Conservation (phyloP, 192 early-diverging fungal species). For the Linnemannia schmuckeri region DNA sequence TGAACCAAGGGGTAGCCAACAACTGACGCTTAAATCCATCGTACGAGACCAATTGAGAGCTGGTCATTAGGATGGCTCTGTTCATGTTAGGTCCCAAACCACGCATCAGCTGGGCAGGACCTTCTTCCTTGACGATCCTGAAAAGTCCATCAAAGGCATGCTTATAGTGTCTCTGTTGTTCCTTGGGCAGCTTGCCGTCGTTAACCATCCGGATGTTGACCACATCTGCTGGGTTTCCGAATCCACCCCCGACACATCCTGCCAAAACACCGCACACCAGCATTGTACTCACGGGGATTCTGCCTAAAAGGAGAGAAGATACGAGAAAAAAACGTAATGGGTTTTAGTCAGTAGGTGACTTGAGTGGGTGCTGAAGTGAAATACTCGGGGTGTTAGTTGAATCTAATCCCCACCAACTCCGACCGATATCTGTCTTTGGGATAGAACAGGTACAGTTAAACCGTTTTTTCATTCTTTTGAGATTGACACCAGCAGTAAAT, state of each 20-base stretch:
- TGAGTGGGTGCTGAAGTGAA: not conserved
- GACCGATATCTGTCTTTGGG: not conserved
- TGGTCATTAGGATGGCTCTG: constrained; percentile 89
- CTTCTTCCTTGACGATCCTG: constrained; percentile 87
- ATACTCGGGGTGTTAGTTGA: not conserved
- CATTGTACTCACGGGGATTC: constrained; percentile 57
- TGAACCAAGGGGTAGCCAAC: constrained; percentile 66
- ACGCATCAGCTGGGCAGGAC: constrained; percentile 82
- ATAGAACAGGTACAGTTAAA: not conserved
- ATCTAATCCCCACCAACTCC: not conserved
- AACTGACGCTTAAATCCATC: constrained; percentile 84
- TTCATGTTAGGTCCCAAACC: constrained; percentile 92
- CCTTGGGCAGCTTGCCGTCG: constrained; percentile 76
- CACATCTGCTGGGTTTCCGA: constrained; percentile 85
- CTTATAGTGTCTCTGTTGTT: constrained; percentile 78
- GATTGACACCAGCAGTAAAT: not conserved
- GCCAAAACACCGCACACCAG: constrained; percentile 59
- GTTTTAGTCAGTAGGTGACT: not conserved
- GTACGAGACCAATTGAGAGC: constrained; percentile 80
- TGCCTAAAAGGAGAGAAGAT: constrained; percentile 30
- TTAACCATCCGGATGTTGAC: constrained; percentile 88
- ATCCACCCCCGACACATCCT: constrained; percentile 72
- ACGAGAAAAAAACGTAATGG: not conserved
- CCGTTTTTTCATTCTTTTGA: not conserved
- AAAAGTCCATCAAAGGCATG: constrained; percentile 79